Base-by-base conservation (phyloP, 768 basidiomycete species). In the Podaxis pistillaris region DNA sequence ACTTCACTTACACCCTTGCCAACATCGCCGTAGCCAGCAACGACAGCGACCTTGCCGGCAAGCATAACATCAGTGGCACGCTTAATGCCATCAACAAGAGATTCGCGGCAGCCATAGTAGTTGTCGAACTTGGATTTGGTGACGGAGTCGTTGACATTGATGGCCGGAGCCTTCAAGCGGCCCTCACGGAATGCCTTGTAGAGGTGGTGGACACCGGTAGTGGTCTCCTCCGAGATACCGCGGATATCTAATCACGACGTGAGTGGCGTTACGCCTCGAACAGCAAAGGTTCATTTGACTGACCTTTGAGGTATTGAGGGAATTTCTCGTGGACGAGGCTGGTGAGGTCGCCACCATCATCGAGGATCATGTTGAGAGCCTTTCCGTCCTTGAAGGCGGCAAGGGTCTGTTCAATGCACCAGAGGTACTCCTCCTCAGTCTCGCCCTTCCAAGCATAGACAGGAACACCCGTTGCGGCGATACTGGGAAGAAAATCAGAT, bases 381-480 rank as follows among this genome's bases (percentile, higher is more conserved):
- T 96, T 80, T 68, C 90, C 90, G 65, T 80, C 87, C 26, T 88
- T 78, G 85, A 99, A 99, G n/a, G 86, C 92, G 68, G 85, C 75
- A 67, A 99, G 76, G 52, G 93, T 92, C 79, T 99, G 97, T 72
- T 98, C 94, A 68, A 99, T 94, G 75, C 96, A 98, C 97, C 97
- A 99, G 67, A 78, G 72, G 79, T 98, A 98, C 75, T 99, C 97
- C 77, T 98, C 97, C 74, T 98, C 97, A 51, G 96, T 96, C 83
- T 99, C 97, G 61, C 97, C 97, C 82, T 99, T 99, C 97, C 97
- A 99, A 46, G 97, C 97, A 72, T 88, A 99, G 71, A 98, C 97
- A 67, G 97, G 97, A 60, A 98, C 93, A 68, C 96, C 96, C 63
- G 97, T 98, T 17, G 95, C 96, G 67, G 96, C 96, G 67, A 98